A percentile compares a stretch with the other conserved stretches of the same genome.
Conservation (phyloP, 345 rosid species). For the Corchorus olitorius region DNA sequence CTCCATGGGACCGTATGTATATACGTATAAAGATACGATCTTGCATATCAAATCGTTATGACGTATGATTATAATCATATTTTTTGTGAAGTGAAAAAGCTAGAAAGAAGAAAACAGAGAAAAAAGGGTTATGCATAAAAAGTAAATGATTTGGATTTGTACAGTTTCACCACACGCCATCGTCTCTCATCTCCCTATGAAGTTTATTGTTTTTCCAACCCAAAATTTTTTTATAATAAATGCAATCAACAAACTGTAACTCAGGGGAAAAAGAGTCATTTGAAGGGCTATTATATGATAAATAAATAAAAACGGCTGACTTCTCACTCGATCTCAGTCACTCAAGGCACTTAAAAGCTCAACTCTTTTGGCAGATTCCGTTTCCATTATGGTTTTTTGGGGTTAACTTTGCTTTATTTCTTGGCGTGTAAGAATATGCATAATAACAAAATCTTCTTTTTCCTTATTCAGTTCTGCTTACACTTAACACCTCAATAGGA, state of each 20-base stretch:
- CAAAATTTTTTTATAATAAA: not conserved
- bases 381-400: not conserved
- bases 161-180: slow-evolving; percentile 15
- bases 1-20: not conserved
- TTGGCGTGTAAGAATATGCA: slow-evolving; percentile 16
- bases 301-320: not conserved
- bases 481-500: not conserved
- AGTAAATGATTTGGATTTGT: slow-evolving; percentile 7
- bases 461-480: not conserved
- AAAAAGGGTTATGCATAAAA: not conserved
- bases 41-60: slow-evolving; percentile 12
- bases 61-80: not conserved
- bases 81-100: not conserved
- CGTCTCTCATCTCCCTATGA: not conserved
- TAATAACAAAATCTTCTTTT: not conserved
- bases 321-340: not conserved
- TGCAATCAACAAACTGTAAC: not conserved
- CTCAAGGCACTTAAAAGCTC: not conserved
- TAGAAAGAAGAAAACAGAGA: not conserved
- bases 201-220: not conserved
- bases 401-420: not conserved
- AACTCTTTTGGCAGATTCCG: slow-evolving; percentile 3
- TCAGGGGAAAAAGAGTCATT: not conserved
- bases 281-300: too few relatives aligned
- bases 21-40: not conserved